Percentiles rank a stretch among this genome's conserved stretches.
phyloP scores from a whole-genome alignment of 1,284 basidiomycete species.

The Exsudoporus floridanus region DNA sequence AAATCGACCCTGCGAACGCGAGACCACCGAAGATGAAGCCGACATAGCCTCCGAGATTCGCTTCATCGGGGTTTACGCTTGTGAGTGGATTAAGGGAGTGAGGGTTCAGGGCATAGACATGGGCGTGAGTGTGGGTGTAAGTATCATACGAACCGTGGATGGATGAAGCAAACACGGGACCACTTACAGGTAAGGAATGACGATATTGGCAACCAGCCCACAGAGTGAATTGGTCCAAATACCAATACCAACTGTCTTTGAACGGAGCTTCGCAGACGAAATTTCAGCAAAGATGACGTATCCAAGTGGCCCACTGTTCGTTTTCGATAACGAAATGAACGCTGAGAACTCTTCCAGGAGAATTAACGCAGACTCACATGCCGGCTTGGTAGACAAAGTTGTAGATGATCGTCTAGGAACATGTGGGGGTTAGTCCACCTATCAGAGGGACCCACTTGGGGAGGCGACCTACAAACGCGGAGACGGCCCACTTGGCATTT shows the following conservation, averaged over 20 bases:
- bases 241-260: constrained; percentile 33
- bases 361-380: constrained; percentile 16
- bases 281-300: constrained; percentile 33
- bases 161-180: no score
- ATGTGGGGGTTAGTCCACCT: neutral
- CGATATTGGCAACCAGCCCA: constrained; percentile 22
- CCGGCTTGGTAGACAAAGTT: constrained; percentile 28
- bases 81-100: neutral
- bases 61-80: constrained; percentile 31
- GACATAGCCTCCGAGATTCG: constrained; percentile 31
- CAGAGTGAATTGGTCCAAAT: constrained; percentile 27
- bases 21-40: constrained; percentile 34
- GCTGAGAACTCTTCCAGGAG: neutral
- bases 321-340: neutral
- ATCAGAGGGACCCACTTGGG: neutral
- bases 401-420: constrained; percentile 27
- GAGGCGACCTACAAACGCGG: constrained; percentile 21
- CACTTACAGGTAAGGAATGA: constrained; percentile 32
- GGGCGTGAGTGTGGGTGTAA: neutral
- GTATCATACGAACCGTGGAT: neutral
- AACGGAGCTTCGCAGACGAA: constrained; percentile 34
- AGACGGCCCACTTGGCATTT: constrained; percentile 23
- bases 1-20: constrained; percentile 20
- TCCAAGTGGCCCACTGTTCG: constrained; percentile 26
- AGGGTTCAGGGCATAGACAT: neutral